phyloP scores from a whole-genome alignment of 2,329 filamentous ascomycete genomes.

The Penicillium sp. region DNA sequence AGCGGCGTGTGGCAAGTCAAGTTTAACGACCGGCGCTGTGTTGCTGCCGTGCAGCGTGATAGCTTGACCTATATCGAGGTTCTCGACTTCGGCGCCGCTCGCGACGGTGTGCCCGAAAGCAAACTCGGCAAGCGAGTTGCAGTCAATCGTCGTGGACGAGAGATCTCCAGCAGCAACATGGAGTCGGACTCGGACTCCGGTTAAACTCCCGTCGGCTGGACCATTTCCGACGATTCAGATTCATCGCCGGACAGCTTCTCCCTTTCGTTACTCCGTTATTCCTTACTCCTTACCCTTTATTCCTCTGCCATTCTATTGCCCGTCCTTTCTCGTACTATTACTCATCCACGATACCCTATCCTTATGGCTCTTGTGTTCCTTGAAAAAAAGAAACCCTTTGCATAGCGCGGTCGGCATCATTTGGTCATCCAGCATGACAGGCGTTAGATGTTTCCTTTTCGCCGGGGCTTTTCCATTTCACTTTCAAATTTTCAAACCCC shows the following conservation, averaged over 20 bases:
- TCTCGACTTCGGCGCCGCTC: constrained; percentile 89
- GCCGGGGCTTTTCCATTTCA: background rate
- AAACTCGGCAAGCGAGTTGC: constrained; percentile 73
- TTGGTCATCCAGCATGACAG: constrained; percentile 33
- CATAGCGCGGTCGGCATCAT: constrained; percentile 40
- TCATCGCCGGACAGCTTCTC: background rate
- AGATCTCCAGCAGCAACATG: constrained; percentile 29
- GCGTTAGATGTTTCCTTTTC: constrained; percentile 29
- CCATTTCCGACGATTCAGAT: background rate
- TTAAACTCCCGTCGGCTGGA: constrained; percentile 3
- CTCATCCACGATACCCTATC: constrained; percentile 38
- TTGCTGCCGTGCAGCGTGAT: constrained; percentile 91
- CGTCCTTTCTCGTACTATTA: constrained; percentile 5
- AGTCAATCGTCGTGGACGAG: constrained; percentile 41
- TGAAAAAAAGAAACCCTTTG: constrained; percentile 29
- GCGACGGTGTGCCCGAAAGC: constrained; percentile 74
- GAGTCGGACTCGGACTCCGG: constrained; percentile 35
- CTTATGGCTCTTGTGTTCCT: constrained; percentile 27
- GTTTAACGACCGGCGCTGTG: constrained; percentile 91
- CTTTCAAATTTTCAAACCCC: constrained; percentile 9
- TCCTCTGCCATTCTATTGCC: background rate
- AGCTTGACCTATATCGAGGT: constrained; percentile 95
- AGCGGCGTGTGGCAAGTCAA: constrained; percentile 99
- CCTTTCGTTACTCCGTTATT: constrained; percentile 8
- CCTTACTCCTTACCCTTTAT: constrained; percentile 1